Conservation (phyloP, 805 yeast species). For the Dipodascus albidus region DNA sequence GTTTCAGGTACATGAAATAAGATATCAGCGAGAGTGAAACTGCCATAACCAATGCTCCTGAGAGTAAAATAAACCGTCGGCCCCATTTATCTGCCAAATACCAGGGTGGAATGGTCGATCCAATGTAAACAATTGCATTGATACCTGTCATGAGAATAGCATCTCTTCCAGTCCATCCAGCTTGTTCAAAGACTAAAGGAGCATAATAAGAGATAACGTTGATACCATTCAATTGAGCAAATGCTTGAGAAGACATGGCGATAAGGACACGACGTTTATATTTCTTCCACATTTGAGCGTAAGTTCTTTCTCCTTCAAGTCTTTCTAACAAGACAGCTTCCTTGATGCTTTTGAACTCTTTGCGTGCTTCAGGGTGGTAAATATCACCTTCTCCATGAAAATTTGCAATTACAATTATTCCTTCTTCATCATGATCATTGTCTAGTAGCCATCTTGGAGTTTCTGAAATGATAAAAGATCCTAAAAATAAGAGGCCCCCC, state of each 20-base stretch:
- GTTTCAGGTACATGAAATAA: constrained; percentile 40
- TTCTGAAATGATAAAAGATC: constrained; percentile 73
- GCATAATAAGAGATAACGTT: constrained; percentile 90
- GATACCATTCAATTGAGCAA: constrained; percentile 90
- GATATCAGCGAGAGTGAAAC: constrained; percentile 55
- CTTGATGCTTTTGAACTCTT: constrained; percentile 71
- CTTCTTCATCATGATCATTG: constrained; percentile 69
- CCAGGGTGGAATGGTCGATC: constrained; percentile 83
- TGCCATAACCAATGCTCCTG: constrained; percentile 77
- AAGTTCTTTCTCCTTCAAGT: constrained; percentile 69
- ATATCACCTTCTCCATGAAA: constrained; percentile 70
- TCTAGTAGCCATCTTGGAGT: constrained; percentile 86
- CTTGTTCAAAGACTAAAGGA: constrained; percentile 86
- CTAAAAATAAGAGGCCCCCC: constrained; percentile 55
- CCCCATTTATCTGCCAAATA: constrained; percentile 86
- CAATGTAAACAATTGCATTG: constrained; percentile 47
- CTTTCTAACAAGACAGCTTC: constrained; percentile 67
- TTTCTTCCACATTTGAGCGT: constrained; percentile 61
- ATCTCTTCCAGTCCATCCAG: constrained; percentile 85
- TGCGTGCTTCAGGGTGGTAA: constrained; percentile 53
- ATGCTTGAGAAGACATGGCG: constrained; percentile 83
- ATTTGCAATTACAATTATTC: constrained; percentile 74
- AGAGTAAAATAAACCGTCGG: constrained; percentile 66
- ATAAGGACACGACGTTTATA: constrained; percentile 71
- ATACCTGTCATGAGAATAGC: constrained; percentile 89